Base-by-base conservation (phyloP, 108 stramenopile species). In the Nannochloropsis salina region DNA sequence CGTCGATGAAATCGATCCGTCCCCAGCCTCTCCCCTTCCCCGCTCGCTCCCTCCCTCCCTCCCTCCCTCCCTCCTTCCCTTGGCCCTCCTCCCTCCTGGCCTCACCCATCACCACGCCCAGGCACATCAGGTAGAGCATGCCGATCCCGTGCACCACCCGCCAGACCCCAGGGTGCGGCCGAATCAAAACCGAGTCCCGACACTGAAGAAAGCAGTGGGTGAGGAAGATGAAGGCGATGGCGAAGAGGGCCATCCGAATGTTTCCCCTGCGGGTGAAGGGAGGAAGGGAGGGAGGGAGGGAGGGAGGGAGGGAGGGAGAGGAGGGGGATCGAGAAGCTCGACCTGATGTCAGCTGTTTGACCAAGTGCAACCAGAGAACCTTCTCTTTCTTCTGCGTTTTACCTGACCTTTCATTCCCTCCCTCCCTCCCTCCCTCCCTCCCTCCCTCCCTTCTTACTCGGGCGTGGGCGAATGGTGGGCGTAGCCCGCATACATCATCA, bases 151-250 rank as follows among this genome's bases (percentile, higher is more conserved):
- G 89, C 12, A 89, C 89, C 15, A 89, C 45, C 6, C 89, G 85
- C 89, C 89, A 89, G 42, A 86, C 83, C 43, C 89, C 89, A 41
- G 89, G 89, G 74, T 89, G 89, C 80, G 89, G 89, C 22, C 86
- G 85, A 9, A 83, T 31, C 42, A 89, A 86, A 21, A 89, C 44
- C 22, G 89, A 82, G 89, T 89, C 89, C 15, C 89, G 83, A 44
- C 86, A 89, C 74, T 89, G 89, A 41, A 89, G 80, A 86, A 89
- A 89, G 86, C 86, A 89, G 83, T 89, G 89, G 79, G 82, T 85
- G 15, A 89, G 86, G 86, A 89, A 89, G 43, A 86, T 44, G 80
- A 89, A 86, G 80, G 86, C 11, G 22, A 81, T 61, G 79, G 82
- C 89, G 51, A 80, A 21, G 15, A 86, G n/a, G 42, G 89, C 22